phyloP scores from a whole-genome alignment of 345 rosid genomes.

The Carallia brachiata region DNA sequence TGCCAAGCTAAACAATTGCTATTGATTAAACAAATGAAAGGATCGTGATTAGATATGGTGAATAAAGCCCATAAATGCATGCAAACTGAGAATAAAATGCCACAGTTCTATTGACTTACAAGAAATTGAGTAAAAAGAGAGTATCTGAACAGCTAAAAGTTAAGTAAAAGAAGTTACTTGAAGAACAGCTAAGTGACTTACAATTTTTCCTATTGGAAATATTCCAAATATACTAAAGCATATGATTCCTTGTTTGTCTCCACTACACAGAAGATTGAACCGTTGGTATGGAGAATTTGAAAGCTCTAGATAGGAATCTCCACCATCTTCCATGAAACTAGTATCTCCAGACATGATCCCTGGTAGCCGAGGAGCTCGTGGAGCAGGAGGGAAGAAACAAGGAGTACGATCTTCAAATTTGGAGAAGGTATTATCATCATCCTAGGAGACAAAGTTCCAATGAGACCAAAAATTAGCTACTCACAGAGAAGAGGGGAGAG shows the following conservation, averaged over 20 bases:
- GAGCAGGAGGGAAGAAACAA: constrained; percentile 88
- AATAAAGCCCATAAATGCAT: neutral
- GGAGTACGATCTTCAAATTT: constrained; percentile 80
- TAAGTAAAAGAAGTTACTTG: neutral
- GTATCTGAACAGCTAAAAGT: neutral
- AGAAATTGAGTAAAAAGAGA: neutral
- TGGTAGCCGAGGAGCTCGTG: constrained; percentile 75
- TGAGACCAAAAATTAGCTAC: neutral
- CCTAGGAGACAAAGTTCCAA: constrained; percentile 35
- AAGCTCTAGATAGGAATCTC: constrained; percentile 77
- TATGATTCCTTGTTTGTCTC: constrained; percentile 77
- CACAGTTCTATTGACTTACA: neutral
- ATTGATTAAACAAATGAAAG: too few species aligned
- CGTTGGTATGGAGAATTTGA: constrained; percentile 72
- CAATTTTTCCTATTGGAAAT: constrained; percentile 85
- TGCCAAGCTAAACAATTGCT: neutral
- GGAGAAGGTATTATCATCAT: constrained; percentile 36
- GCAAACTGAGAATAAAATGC: neutral
- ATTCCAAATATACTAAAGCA: constrained; percentile 91
- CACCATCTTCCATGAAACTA: constrained; percentile 73
- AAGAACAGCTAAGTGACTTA: constrained; percentile 36
- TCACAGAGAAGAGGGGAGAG: too few species aligned
- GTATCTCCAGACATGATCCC: constrained; percentile 81
- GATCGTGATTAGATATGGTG: neutral
- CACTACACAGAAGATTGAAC: constrained; percentile 89